Evolutionary conservation across 2,329 filamentous ascomycete species (phyloP), one percentile per base, ranked within the genome.

Genomic region (Fusarium domesticum): DNA sequence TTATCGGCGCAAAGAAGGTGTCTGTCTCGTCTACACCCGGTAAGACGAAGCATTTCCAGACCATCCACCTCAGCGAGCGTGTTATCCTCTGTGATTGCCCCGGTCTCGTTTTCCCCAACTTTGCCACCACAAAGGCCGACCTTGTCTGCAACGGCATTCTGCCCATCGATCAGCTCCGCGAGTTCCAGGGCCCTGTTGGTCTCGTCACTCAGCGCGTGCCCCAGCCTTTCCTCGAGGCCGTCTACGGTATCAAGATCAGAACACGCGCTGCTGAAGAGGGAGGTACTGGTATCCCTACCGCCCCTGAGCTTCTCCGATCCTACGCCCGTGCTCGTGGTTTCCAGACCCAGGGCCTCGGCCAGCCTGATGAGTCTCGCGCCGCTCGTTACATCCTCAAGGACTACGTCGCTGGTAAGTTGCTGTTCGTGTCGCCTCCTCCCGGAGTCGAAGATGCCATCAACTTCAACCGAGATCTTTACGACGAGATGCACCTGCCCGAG

Each of bases 41-140:
- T 65, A 98, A 98, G 73, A 98, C 93, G 12, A 98, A 98, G 74
- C 93, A 98, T 63, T 98, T 98, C 73, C 93, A 98, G 69, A 98
- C 93, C 1, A 93, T 98, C 47, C 91, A 96, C 64, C 81, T 98
- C 23, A 93, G 87, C 47, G 87, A 93, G 1, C 82, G 84, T 47
- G 89, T 98, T 51, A 80, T 97, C 36, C 80, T 98, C 6, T 97
- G 93, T 69, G 93, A 98, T 83, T 98, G 93, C 64, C 93, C 93
- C 8, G 93, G 93, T 84, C 84, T 98, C 16, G 95, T 98, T 2
- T 97, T 98, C 67, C 91, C 93, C 59, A 97, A 97, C 70, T 98
- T 97, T 59, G 92, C 93, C 45, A 91, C 85, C 35, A 97, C 91
- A 36, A 97, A 97, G 70, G 93, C 89, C 31, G 93, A 98, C 62